Evolutionary conservation across 2,329 filamentous ascomycete genomes (phyloP).

Genomic region (Penicillium sp.): DNA sequence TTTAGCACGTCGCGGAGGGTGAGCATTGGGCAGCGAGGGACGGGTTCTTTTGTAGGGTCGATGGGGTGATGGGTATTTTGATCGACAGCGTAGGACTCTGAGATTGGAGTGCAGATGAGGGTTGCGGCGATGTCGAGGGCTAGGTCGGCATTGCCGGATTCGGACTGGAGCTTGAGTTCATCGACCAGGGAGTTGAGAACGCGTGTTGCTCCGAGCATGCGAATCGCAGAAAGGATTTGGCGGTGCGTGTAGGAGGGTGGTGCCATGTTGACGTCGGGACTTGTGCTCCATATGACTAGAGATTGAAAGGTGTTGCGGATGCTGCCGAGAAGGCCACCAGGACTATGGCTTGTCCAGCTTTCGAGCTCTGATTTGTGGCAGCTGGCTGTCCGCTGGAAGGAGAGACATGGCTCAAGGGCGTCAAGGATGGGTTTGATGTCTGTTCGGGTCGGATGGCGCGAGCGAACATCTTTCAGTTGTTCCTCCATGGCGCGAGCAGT

Average conservation of each 20-base stretch:
- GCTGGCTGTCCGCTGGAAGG: conserved; percentile 56
- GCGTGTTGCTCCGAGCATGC: conserved; percentile 46
- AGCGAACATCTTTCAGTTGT: conserved; percentile 57
- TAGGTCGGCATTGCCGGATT: conserved; percentile 45
- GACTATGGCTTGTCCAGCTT: conserved; percentile 54
- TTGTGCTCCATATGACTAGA: conserved; percentile 58
- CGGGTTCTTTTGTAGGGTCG: conserved; percentile 38
- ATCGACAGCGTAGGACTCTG: conserved; percentile 46
- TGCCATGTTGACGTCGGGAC: conserved; percentile 56
- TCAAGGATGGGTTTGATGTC: conserved; percentile 60
- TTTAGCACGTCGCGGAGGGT: conserved; percentile 49
- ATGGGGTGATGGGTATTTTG: conserved; percentile 42
- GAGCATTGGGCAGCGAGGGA: conserved; percentile 41
- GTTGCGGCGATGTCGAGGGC: conserved; percentile 51
- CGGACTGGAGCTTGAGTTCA: conserved; percentile 48
- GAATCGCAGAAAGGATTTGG: conserved; percentile 52
- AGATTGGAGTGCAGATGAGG: conserved; percentile 47
- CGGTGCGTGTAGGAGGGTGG: conserved; percentile 62
- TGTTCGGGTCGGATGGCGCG: conserved; percentile 54
- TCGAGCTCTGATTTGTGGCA: conserved; percentile 56
- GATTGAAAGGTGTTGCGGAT: conserved; percentile 58
- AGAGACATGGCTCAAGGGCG: conserved; percentile 55
- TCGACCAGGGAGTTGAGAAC: conserved; percentile 47
- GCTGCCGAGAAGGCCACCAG: conserved; percentile 52
- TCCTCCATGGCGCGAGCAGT: conserved; percentile 57